Evolutionary conservation across 306 rosid genomes (phyloP), one percentile per base, ranked within the genome.

Genomic region (Begonia loranthoides): DNA sequence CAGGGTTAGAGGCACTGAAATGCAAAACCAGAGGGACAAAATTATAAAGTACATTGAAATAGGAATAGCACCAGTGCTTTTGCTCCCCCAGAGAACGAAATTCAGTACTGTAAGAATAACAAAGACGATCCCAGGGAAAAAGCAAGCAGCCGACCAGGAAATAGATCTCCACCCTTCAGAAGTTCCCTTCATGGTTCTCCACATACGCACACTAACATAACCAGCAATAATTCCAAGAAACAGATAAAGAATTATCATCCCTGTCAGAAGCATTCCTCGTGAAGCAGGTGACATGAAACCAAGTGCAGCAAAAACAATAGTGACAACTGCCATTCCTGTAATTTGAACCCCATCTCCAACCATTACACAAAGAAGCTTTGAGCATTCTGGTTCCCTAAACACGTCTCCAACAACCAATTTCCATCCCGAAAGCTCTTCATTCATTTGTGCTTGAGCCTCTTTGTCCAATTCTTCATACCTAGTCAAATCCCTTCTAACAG

Each of bases 341-440:
- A 88, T 84, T 76, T 88, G 97, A 74, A 88, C 77, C 56, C 97
- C 97, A 39, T 84, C 85, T 12, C 97, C 97, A 61, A 88, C 84
- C 95, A 88, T 88, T 59, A 88, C 87, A 1, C 97, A 88, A 14
- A 88, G 93, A 56, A 88, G 95, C 76, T 67, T 88, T 15, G 95
- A 57, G 70, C 63, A 49, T 54, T 68, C 75, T 24, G 97, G 97
- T 74, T 88, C 97, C 63, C 97, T 81, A 73, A 88, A 88, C 15
- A 84, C 97, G 61, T 88, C 97, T 36, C 97, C 97, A 59, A 88
- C 97, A 64, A 88, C 97, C 73, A 88, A 94, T 71, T 88, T 88
- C 95, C 97, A 88, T 61, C 97, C 97, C 17, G 97, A 88, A 65
- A 88, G 97, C 76, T 88, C 97, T 69, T 88, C 97, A 36, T 84